phyloP scores from a whole-genome alignment of 2,329 filamentous ascomycete species.

The Leptodontidium sp. region DNA sequence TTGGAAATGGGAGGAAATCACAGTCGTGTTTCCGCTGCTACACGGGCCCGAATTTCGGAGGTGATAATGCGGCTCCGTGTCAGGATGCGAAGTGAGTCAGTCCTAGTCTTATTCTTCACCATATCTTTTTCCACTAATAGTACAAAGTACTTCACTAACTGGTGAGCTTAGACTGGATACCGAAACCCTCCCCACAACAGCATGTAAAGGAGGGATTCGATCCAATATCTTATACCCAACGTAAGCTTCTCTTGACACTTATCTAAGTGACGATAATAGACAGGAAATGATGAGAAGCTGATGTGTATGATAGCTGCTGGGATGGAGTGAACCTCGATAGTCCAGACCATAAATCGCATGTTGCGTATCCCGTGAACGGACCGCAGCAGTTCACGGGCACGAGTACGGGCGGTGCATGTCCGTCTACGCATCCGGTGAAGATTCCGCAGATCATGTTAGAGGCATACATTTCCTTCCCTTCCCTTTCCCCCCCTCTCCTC shows the following conservation, averaged over 20 bases:
- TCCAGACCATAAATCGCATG: conserved; percentile 37
- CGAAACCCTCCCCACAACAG: conserved; percentile 59
- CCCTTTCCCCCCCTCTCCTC: background rate
- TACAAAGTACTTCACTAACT: too few species aligned
- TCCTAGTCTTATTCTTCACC: too few species aligned
- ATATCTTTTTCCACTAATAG: too few species aligned
- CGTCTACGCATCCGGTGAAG: conserved; percentile 53
- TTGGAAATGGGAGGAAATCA: conserved; percentile 57
- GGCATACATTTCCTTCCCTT: conserved; percentile 40
- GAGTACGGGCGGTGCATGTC: conserved; percentile 46
- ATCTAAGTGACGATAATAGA: too few species aligned
- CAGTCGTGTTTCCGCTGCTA: conserved; percentile 66
- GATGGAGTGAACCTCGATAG: conserved; percentile 38
- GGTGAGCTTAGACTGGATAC: too few species aligned
- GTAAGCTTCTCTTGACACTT: conserved; percentile 9
- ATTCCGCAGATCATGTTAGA: conserved; percentile 59
- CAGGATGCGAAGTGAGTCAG: too few species aligned
- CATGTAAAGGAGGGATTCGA: conserved; percentile 60
- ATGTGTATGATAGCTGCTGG: conserved; percentile 56
- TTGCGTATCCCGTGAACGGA: conserved; percentile 41
- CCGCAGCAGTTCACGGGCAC: conserved; percentile 44
- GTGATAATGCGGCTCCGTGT: conserved; percentile 58
- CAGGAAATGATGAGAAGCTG: background rate
- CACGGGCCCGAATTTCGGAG: conserved; percentile 59
- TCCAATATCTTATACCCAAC: conserved; percentile 63